phyloP scores from a whole-genome alignment of 1,139 yeast genomes.

The Tardiomyces blankii region DNA sequence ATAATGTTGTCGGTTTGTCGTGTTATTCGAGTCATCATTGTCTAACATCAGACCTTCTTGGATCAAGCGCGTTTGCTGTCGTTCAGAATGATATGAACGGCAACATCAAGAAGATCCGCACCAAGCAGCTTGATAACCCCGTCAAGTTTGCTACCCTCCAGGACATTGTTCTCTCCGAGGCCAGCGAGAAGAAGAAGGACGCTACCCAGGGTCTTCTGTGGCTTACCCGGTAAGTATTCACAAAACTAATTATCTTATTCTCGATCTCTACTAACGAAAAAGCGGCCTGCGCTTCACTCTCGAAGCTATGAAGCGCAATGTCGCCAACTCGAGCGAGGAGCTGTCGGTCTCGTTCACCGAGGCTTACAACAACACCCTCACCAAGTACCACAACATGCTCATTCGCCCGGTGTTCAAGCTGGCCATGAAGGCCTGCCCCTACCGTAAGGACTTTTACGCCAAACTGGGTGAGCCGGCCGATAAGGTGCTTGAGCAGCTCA shows the following conservation, averaged over 20 bases:
- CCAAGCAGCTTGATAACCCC: constrained; percentile 52
- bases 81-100: constrained; percentile 89
- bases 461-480: constrained; percentile 54
- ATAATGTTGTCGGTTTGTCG: too few relatives aligned
- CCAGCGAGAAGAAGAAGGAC: constrained; percentile 51
- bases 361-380: constrained; percentile 68
- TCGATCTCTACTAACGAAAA: too few relatives aligned
- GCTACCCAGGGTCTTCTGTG: constrained; percentile 90
- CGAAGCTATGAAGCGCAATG: constrained; percentile 72
- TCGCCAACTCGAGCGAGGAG: constrained; percentile 50
- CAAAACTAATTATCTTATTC: background rate
- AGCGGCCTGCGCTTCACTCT: constrained; percentile 78
- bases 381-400: constrained; percentile 72
- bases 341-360: constrained; percentile 70
- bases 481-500: constrained; percentile 53
- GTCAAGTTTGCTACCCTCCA: constrained; percentile 56
- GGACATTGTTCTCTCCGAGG: constrained; percentile 59
- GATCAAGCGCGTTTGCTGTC: constrained; percentile 73
- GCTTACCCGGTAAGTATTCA: constrained; percentile 37
- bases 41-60: constrained; percentile 39
- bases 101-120: constrained; percentile 64
- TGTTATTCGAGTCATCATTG: too few relatives aligned
- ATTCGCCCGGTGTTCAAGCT: constrained; percentile 80
- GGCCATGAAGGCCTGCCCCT: constrained; percentile 95
- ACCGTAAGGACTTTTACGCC: constrained; percentile 72